These are phyloP conservation scores for Clonostachys byssicola DNA, from an alignment of 2,329 filamentous ascomycete species.

Conservation along the genomic window DNA sequence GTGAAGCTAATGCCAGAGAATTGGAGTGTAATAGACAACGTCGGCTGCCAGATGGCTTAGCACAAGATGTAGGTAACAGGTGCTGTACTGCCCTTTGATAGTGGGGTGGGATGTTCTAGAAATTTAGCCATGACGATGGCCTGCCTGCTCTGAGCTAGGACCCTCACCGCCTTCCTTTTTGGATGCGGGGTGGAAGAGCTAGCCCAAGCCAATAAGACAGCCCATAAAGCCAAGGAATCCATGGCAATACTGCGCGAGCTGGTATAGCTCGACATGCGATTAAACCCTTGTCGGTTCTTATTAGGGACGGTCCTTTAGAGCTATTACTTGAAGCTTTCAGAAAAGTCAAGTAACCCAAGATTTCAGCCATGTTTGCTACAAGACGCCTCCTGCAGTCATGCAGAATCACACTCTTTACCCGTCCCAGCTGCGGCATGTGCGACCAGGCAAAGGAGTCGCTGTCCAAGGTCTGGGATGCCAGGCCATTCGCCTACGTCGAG, in stretches of 20 bases:
- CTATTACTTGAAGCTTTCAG: too few species aligned
- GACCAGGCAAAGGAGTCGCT: slow-evolving; percentile 63
- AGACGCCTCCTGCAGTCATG: slow-evolving; percentile 45
- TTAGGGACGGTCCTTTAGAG: too few species aligned
- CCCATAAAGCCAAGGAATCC: too few species aligned
- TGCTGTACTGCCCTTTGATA: neutral
- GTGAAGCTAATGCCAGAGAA: too few species aligned
- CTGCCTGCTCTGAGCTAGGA: neutral
- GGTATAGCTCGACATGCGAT: too few species aligned
- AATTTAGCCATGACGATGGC: slow-evolving; percentile 10
- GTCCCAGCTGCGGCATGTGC: slow-evolving; percentile 69
- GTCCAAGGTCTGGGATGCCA: slow-evolving; percentile 60
- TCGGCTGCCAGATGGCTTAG: too few species aligned
- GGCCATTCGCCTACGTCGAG: slow-evolving; percentile 66
- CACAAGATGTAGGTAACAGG: too few species aligned
- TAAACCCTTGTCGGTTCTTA: too few species aligned
- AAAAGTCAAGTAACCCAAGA: too few species aligned
- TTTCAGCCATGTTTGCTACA: slow-evolving; percentile 43
- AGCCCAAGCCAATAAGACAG: too few species aligned
- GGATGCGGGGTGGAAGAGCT: neutral
- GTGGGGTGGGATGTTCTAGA: slow-evolving; percentile 37
- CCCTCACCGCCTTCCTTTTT: slow-evolving; percentile 28
- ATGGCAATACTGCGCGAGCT: too few species aligned
- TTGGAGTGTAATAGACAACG: too few species aligned
- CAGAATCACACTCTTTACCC: slow-evolving; percentile 72